These are phyloP conservation scores for Thalassiosira profunda DNA, from an alignment of 108 stramenopile species.

Conservation along the genomic window DNA sequence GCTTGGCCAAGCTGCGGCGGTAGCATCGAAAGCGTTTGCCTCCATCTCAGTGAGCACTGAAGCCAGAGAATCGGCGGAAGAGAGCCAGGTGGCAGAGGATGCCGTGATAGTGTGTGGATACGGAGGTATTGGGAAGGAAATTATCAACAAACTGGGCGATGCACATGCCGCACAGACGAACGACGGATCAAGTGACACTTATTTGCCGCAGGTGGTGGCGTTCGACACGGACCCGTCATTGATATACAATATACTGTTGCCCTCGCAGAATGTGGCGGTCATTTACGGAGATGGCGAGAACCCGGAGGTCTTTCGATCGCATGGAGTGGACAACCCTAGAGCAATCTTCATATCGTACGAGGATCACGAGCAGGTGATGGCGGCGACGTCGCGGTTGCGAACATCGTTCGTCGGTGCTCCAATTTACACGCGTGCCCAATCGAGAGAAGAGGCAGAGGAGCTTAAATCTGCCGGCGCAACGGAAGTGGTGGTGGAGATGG, in stretches of 20 bases:
- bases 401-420: conserved; percentile 46
- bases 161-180: conserved; percentile 11
- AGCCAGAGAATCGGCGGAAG: neutral
- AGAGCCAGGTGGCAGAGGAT: conserved; percentile 53
- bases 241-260: conserved; percentile 44
- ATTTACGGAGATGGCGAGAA: conserved; percentile 66
- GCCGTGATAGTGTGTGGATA: conserved; percentile 75
- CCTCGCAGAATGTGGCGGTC: conserved; percentile 34
- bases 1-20: conserved; percentile 61
- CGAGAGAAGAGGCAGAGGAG: conserved; percentile 44
- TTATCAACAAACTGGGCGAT: conserved; percentile 36
- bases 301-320: conserved; percentile 52
- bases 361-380: conserved; percentile 35
- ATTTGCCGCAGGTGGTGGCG: conserved; percentile 54
- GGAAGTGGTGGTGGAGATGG: conserved; percentile 62
- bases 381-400: conserved; percentile 54
- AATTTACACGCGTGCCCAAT: conserved; percentile 58
- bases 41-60: neutral
- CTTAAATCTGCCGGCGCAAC: conserved; percentile 59
- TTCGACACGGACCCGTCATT: conserved; percentile 58
- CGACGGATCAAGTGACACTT: no score
- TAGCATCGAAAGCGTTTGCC: conserved; percentile 32
- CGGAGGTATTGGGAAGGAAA: conserved; percentile 52
- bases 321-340: conserved; percentile 57
- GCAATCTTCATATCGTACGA: conserved; percentile 71